Evolutionary conservation across 768 basidiomycete species (phyloP).

Genomic region (Baorangia bicolor): DNA sequence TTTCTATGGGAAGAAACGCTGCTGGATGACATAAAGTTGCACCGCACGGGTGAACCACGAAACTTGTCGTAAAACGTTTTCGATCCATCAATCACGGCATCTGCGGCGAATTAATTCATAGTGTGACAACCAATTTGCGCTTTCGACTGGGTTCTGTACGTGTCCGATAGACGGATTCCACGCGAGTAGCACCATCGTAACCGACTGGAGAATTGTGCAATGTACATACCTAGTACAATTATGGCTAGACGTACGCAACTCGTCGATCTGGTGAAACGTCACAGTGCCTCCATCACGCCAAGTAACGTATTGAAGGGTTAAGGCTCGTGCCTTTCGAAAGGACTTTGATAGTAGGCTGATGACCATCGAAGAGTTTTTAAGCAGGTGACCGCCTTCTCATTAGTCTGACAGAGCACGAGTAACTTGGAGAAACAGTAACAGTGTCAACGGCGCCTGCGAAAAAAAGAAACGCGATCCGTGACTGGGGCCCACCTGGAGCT

Average conservation of each 20-base stretch:
- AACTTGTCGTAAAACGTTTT: too few relatives aligned
- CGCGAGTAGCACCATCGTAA: background rate
- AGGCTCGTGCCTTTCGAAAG: background rate
- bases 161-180: background rate
- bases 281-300: background rate
- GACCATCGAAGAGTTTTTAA: background rate
- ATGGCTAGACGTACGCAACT: background rate
- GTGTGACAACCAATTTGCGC: background rate
- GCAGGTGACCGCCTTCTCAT: background rate
- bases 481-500: too few relatives aligned
- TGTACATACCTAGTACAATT: background rate
- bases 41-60: too few relatives aligned
- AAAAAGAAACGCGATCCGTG: background rate
- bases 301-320: background rate
- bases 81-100: background rate
- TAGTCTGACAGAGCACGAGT: background rate
- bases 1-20: background rate
- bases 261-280: background rate
- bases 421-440: background rate
- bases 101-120: background rate
- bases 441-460: background rate
- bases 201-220: background rate
- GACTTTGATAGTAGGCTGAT: background rate
- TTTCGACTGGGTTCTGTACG: background rate
- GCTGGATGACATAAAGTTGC: background rate